phyloP scores from a whole-genome alignment of 768 basidiomycete species.

The Termitomyces sp. region DNA sequence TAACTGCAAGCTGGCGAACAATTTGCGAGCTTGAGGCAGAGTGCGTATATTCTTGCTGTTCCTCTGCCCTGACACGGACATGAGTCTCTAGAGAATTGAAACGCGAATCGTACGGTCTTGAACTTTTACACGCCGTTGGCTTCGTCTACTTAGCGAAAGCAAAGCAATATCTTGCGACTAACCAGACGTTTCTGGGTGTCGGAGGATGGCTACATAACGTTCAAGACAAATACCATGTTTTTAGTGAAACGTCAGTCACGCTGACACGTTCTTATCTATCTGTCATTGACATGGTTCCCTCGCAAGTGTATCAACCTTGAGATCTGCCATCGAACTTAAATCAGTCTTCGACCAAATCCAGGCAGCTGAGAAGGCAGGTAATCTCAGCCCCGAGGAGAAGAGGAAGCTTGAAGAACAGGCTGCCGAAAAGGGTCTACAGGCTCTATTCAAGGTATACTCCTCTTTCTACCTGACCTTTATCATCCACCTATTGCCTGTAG shows the following conservation, averaged over 20 bases:
- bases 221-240: conserved; percentile 88
- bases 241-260: conserved; percentile 78
- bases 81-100: conserved; percentile 60
- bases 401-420: conserved; percentile 85
- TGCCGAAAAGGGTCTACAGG: conserved; percentile 87
- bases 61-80: not conserved
- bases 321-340: conserved; percentile 86
- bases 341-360: conserved; percentile 88
- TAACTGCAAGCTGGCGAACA: conserved; percentile 64
- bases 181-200: conserved; percentile 69
- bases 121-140: conserved; percentile 80
- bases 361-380: conserved; percentile 83
- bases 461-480: not conserved
- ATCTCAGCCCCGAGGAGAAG: conserved; percentile 71
- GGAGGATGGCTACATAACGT: conserved; percentile 93
- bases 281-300: not conserved
- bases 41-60: conserved; percentile 34
- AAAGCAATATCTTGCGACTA: conserved; percentile 76
- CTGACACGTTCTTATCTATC: not conserved
- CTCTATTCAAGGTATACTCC: conserved; percentile 74
- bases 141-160: conserved; percentile 81
- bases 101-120: conserved; percentile 82
- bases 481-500: conserved; percentile 27
- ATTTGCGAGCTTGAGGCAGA: conserved; percentile 81
- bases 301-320: conserved; percentile 72